Percentiles rank a stretch among this genome's conserved stretches.
Conservation (phyloP, 495 filamentous ascomycete genomes). For the Cercophora sp. region DNA sequence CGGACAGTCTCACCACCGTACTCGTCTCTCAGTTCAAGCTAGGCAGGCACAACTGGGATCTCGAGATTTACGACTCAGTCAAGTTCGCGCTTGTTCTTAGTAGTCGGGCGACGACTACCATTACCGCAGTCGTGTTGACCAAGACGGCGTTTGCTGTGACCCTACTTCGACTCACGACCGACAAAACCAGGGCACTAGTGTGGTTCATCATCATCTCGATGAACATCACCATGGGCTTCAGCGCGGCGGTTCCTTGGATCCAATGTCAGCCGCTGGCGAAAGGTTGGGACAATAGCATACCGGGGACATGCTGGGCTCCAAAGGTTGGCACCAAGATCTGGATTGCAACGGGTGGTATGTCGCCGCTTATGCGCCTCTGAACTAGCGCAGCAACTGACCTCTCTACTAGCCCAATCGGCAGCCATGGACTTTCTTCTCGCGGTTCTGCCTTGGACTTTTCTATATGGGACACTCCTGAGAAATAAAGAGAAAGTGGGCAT, state of each 20-base stretch:
- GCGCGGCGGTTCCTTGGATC: slow-evolving; percentile 29
- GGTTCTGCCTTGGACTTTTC: background rate
- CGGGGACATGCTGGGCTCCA: slow-evolving; percentile 29
- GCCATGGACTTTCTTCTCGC: slow-evolving; percentile 1
- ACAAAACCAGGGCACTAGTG: slow-evolving; percentile 13
- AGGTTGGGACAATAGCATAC: slow-evolving; percentile 22
- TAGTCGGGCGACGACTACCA: slow-evolving; percentile 16
- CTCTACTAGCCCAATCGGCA: background rate
- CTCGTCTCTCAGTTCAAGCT: slow-evolving; percentile 10
- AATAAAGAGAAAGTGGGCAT: background rate
- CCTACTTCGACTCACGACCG: slow-evolving; percentile 29
- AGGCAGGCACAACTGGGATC: slow-evolving; percentile 26
- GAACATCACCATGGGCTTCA: slow-evolving; percentile 32
- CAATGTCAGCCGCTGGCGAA: slow-evolving; percentile 31
- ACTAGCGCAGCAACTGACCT: too few relatives aligned
- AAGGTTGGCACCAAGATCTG: slow-evolving; percentile 22
- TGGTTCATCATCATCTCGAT: slow-evolving; percentile 29
- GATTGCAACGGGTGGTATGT: slow-evolving; percentile 28
- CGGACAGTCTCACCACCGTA: background rate
- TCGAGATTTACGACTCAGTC: slow-evolving; percentile 13
- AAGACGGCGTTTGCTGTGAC: slow-evolving; percentile 36
- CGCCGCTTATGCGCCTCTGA: too few relatives aligned
- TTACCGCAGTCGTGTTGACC: slow-evolving; percentile 22
- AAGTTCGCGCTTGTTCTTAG: slow-evolving; percentile 7
- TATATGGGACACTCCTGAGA: background rate